These are phyloP conservation scores for Cyclotella cryptica DNA, from an alignment of 108 stramenopile species.

Conservation along the genomic window DNA sequence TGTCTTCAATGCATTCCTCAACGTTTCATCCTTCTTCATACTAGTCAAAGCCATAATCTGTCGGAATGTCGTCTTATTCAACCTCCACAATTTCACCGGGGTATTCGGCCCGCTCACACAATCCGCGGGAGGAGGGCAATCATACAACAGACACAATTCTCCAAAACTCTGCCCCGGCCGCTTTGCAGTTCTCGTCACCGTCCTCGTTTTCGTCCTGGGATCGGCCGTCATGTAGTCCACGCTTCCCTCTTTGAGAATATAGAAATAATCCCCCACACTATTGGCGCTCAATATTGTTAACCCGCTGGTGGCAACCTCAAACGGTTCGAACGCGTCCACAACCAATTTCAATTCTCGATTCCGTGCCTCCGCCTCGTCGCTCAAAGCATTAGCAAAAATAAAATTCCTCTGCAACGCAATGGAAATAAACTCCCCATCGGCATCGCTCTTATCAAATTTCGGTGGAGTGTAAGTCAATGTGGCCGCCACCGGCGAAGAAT, in stretches of 20 bases:
- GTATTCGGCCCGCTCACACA: slow-evolving; percentile 29
- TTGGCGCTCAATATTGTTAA: slow-evolving; percentile 38
- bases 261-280: slow-evolving; percentile 71
- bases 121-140: slow-evolving; percentile 80
- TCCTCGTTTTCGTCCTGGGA: slow-evolving; percentile 31
- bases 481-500: slow-evolving; percentile 27
- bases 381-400: slow-evolving; percentile 56
- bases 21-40: slow-evolving; percentile 73
- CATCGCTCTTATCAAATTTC: slow-evolving; percentile 28
- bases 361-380: slow-evolving; percentile 28
- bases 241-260: slow-evolving; percentile 61
- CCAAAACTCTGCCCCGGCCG: slow-evolving; percentile 66
- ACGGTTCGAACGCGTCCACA: slow-evolving; percentile 52
- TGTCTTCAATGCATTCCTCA: slow-evolving; percentile 61
- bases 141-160: slow-evolving; percentile 81
- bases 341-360: slow-evolving; percentile 45
- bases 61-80: slow-evolving; percentile 82
- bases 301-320: slow-evolving; percentile 10
- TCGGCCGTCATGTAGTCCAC: slow-evolving; percentile 50
- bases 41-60: slow-evolving; percentile 71
- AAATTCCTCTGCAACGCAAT: slow-evolving; percentile 50
- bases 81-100: slow-evolving; percentile 58
- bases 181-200: slow-evolving; percentile 29
- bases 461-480: slow-evolving; percentile 28
- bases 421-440: slow-evolving; percentile 44